Evolutionary conservation across 139 green algal species (phyloP), one percentile per base, ranked within the genome.

Genomic region (Chlorella sp.): DNA sequence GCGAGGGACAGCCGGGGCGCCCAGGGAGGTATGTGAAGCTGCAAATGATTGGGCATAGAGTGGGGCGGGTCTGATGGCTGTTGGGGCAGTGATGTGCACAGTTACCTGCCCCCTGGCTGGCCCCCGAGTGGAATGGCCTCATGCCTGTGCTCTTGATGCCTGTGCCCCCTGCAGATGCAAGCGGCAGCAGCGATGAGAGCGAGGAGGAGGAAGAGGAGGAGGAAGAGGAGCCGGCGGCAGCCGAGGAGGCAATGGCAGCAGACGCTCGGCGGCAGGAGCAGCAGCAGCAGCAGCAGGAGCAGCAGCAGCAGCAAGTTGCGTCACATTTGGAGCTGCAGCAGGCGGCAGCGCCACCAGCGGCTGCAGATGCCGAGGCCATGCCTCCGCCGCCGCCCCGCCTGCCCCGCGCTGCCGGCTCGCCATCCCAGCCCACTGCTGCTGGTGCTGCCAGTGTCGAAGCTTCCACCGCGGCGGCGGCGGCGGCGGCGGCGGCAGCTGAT

Each of bases 381-480:
- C 79, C 79, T n/a, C 79, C 79, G 1, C 83, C 64, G 38, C 83
- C 64, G 16, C 73, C 68, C 0, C 83, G 75, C 4, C 83, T 26
- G 60, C 80, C 36, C 36, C 41, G 26, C 32, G 54, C 51, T 46
- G 17, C 32, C 0, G 28, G 54, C 51, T 41, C 6, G 54, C 38
- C 65, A 44, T 1, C 26, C 38, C 56, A 56, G 68, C 51, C 60
- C 13, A 41, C 78, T n/a, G 14, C 30, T 34, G 64, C 62, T 36
- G 36, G 13, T 3, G n/a, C 38, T 32, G 76, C 0, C 14, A 16
- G 0, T 30, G 11, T 13, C 51, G 48, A 6, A 43, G 51, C 40
- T 22, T 8, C 56, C 2, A 20, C 36, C 0, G 19, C 44, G 17
- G 54, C 38, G 26, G 76, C 5, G 9, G 51, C 40, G 2, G 34